Evolutionary conservation across 2,329 filamentous ascomycete species (phyloP), one percentile per base, ranked within the genome.

Genomic region (Aspergillus clavatus): DNA sequence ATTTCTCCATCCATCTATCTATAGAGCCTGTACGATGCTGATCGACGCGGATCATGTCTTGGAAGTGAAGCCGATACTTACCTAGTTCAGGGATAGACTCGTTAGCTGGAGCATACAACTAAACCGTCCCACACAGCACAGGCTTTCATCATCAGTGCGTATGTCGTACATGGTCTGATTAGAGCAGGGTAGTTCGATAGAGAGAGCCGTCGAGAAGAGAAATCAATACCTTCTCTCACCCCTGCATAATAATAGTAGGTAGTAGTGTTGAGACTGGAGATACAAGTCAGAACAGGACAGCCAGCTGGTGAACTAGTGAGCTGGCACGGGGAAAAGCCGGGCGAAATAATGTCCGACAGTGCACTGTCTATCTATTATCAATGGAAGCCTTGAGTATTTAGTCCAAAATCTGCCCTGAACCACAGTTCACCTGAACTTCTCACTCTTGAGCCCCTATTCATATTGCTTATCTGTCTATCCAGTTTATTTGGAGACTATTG

Each of bases 341-440:
- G 31, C 36, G 39, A 45, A 48, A 42, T 33, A 48, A 48, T 45
- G 38, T 36, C 46, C 45, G 45, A 43, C 24, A 23, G n/a, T 12
- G n/a, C n/a, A 24, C 23, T 24, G 23, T 19, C 27, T 27, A 40
- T 26, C 23, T n/a, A n/a, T n/a, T n/a, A n/a, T n/a, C n/a, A n/a
- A n/a, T n/a, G n/a, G n/a, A n/a, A n/a, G n/a, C n/a, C n/a, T n/a
- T n/a, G n/a, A n/a, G n/a, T n/a, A n/a, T n/a, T n/a, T n/a, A n/a
- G n/a, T n/a, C n/a, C n/a, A n/a, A n/a, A n/a, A n/a, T n/a, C n/a
- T n/a, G n/a, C n/a, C n/a, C n/a, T n/a, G n/a, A n/a, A n/a, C n/a
- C n/a, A n/a, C n/a, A n/a, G n/a, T n/a, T n/a, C n/a, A n/a, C n/a
- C n/a, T n/a, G n/a, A n/a, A 12, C 31, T 19, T 21, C 16, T 16